These are phyloP conservation scores for Penicillium ucsense DNA, from an alignment of 495 filamentous ascomycete genomes.

Conservation along the genomic window DNA sequence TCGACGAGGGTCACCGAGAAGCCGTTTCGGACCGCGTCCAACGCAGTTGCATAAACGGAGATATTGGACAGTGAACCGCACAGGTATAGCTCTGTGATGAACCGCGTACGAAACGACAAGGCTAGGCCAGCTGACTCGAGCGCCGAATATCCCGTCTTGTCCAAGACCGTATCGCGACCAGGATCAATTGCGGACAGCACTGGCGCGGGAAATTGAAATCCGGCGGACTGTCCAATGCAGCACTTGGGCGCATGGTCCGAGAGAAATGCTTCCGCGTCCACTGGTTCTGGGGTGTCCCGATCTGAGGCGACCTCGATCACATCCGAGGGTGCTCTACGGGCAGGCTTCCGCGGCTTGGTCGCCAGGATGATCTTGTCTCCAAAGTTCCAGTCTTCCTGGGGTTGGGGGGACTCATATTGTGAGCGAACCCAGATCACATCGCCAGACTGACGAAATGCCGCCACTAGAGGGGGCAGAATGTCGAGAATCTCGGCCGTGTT, in stretches of 20 bases:
- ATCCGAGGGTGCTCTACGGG: conserved; percentile 5
- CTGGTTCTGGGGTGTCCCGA: conserved; percentile 20
- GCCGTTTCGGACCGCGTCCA: conserved; percentile 83
- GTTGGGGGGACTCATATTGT: conserved; percentile 54
- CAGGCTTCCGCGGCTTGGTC: conserved; percentile 9
- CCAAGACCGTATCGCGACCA: conserved; percentile 55
- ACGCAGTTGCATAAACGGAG: conserved; percentile 83
- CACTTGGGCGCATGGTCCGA: conserved; percentile 44
- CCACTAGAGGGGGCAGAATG: conserved; percentile 53
- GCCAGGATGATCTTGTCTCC: conserved; percentile 31
- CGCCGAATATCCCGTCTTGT: conserved; percentile 83
- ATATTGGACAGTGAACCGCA: conserved; percentile 85
- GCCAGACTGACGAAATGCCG: conserved; percentile 64
- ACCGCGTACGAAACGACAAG: conserved; percentile 56
- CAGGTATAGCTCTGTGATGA: conserved; percentile 86
- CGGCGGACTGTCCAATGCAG: conserved; percentile 48
- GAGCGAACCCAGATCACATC: conserved; percentile 86
- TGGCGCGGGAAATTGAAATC: conserved; percentile 56
- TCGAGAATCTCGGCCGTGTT: conserved; percentile 58
- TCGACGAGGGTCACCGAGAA: conserved; percentile 76
- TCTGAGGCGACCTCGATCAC: conserved; percentile 14
- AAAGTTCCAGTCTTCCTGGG: conserved; percentile 35
- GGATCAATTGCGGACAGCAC: conserved; percentile 46
- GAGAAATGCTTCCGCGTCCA: conserved; percentile 56
- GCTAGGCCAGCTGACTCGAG: conserved; percentile 67